Conservation (phyloP, 441 rosid species). For the Isatis lusitanica region DNA sequence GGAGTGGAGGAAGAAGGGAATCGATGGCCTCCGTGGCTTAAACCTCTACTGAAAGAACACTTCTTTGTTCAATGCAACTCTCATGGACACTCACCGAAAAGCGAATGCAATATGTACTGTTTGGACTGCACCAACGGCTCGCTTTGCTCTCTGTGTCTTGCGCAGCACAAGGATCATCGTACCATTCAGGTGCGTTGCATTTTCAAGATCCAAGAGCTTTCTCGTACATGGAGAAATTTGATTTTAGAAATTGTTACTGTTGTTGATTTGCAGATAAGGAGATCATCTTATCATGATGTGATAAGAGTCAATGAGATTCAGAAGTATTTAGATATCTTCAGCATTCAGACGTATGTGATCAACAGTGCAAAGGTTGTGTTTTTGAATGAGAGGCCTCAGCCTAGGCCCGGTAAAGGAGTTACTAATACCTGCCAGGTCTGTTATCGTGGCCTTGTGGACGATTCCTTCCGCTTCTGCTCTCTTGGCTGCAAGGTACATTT, state of each 20-base stretch:
- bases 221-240: neutral
- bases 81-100: slow-evolving; percentile 80
- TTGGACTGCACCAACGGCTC: slow-evolving; percentile 74
- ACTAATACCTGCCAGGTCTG: slow-evolving; percentile 85
- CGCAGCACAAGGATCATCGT: slow-evolving; percentile 66
- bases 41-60: slow-evolving; percentile 58
- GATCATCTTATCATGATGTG: slow-evolving; percentile 94
- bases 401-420: slow-evolving; percentile 83
- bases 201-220: neutral
- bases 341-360: slow-evolving; percentile 83
- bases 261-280: slow-evolving; percentile 61
- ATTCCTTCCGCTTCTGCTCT: slow-evolving; percentile 84
- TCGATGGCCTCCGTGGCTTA: slow-evolving; percentile 80
- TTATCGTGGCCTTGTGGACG: slow-evolving; percentile 78
- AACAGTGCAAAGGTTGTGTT: slow-evolving; percentile 92
- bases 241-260: neutral
- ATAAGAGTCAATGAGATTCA: slow-evolving; percentile 83
- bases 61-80: slow-evolving; percentile 78
- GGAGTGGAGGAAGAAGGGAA: slow-evolving; percentile 66
- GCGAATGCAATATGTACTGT: slow-evolving; percentile 88
- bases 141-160: slow-evolving; percentile 71
- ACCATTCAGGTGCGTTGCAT: slow-evolving; percentile 62
- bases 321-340: slow-evolving; percentile 69
- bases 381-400: slow-evolving; percentile 88
- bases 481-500: slow-evolving; percentile 86